Conservation (phyloP, 2,329 filamentous ascomycete species). For the Sporothrix pallida region DNA sequence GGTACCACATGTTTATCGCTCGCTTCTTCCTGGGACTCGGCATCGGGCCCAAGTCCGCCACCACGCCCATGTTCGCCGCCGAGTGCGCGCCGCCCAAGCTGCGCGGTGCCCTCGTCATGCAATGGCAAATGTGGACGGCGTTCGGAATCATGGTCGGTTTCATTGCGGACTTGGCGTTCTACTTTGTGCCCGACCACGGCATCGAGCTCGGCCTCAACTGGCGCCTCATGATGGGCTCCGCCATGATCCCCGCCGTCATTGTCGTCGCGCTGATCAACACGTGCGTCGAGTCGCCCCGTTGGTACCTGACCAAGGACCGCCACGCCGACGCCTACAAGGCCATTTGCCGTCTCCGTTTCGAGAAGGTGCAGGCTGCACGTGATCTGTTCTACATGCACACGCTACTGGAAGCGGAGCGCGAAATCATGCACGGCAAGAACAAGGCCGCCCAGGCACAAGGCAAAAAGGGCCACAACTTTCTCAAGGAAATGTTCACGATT, state of each 20-base stretch:
- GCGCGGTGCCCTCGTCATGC: slow-evolving; percentile 73
- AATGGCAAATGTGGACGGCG: slow-evolving; percentile 55
- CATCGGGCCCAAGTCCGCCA: slow-evolving; percentile 73
- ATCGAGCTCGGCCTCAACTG: slow-evolving; percentile 65
- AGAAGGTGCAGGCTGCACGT: slow-evolving; percentile 60
- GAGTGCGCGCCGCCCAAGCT: slow-evolving; percentile 69
- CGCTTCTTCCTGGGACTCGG: slow-evolving; percentile 73
- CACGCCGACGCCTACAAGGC: slow-evolving; percentile 55
- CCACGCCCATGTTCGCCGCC: slow-evolving; percentile 68
- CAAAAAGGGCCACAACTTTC: slow-evolving; percentile 53
- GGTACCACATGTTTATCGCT: slow-evolving; percentile 73
- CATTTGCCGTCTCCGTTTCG: slow-evolving; percentile 55
- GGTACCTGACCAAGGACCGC: slow-evolving; percentile 57
- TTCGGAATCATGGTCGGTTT: slow-evolving; percentile 61
- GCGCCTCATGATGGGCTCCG: slow-evolving; percentile 71
- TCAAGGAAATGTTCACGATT: slow-evolving; percentile 64
- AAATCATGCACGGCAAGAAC: slow-evolving; percentile 45
- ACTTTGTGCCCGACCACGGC: slow-evolving; percentile 57
- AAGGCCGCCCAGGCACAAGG: background rate
- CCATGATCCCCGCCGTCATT: slow-evolving; percentile 65
- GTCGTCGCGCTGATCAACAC: slow-evolving; percentile 57
- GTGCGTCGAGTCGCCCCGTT: slow-evolving; percentile 43
- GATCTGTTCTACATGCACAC: slow-evolving; percentile 64
- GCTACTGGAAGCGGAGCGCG: slow-evolving; percentile 62
- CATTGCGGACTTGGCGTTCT: slow-evolving; percentile 66